Percentiles rank a stretch among this genome's conserved stretches.
Conservation (phyloP, 1,139 yeast species). For the Pichia sp. region DNA sequence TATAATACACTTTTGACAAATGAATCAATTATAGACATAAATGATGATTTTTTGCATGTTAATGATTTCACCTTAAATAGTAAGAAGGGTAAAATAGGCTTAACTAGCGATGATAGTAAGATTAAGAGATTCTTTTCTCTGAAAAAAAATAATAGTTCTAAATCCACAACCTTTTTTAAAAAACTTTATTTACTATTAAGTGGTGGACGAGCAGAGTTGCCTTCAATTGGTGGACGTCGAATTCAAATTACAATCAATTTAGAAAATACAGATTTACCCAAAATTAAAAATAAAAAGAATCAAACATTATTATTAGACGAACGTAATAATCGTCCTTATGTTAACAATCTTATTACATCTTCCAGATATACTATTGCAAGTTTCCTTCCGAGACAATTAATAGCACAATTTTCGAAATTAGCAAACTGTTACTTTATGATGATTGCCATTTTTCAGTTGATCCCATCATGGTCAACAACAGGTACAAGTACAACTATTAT, state of each 20-base stretch:
- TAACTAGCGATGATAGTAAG: conserved; percentile 6
- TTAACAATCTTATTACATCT: conserved; percentile 69
- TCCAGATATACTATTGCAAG: conserved; percentile 78
- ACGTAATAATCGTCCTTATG: conserved; percentile 57
- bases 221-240: conserved; percentile 64
- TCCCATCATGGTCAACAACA: conserved; percentile 96
- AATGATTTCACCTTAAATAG: neutral
- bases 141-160: neutral
- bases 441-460: conserved; percentile 89
- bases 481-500: conserved; percentile 94
- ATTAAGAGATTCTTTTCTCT: neutral
- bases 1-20: conserved; percentile 10
- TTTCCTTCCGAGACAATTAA: conserved; percentile 80
- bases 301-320: conserved; percentile 50
- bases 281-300: conserved; percentile 15
- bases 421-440: conserved; percentile 84
- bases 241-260: conserved; percentile 57
- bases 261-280: conserved; percentile 24
- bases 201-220: conserved; percentile 41
- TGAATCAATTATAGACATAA: conserved; percentile 27
- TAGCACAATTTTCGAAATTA: conserved; percentile 85
- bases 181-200: conserved; percentile 30
- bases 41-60: conserved; percentile 2
- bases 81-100: conserved; percentile 1
- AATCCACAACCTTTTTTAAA: conserved; percentile 4